Conservation (phyloP, 768 basidiomycete genomes). For the Rhodotorula paludigena region DNA sequence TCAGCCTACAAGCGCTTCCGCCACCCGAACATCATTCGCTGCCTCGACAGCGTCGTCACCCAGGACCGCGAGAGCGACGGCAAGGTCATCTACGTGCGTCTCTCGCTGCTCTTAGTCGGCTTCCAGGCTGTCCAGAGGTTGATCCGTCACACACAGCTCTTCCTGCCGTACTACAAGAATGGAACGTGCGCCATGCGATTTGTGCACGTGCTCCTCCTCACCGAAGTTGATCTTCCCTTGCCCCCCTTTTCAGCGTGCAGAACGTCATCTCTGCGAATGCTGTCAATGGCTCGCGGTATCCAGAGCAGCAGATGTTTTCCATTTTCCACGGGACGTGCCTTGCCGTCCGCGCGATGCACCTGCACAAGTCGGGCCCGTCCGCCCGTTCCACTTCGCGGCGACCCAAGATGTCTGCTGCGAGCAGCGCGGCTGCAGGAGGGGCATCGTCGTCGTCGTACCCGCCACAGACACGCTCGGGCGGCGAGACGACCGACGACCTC, state of each 20-base stretch:
- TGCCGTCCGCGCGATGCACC: conserved; percentile 91
- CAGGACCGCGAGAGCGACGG: conserved; percentile 25
- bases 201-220: not conserved
- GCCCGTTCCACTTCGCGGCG: not conserved
- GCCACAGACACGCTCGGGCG: not conserved
- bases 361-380: conserved; percentile 53
- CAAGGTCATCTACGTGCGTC: conserved; percentile 37
- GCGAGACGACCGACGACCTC: not conserved
- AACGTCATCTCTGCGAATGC: conserved; percentile 84
- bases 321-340: conserved; percentile 92
- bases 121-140: conserved; percentile 22
- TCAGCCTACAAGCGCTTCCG: conserved; percentile 93
- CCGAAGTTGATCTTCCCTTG: not conserved
- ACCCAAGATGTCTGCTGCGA: not conserved
- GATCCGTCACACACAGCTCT: conserved; percentile 59
- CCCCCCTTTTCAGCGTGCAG: conserved; percentile 64
- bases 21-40: conserved; percentile 91
- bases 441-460: not conserved
- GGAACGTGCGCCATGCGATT: conserved; percentile 27
- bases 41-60: conserved; percentile 32
- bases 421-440: too few relatives aligned
- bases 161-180: conserved; percentile 87
- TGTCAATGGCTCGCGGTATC: conserved; percentile 70
- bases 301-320: conserved; percentile 80
- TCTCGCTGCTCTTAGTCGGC: not conserved